Conservation (phyloP, 768 basidiomycete species). For the Boletus pseudo-olivaceus region DNA sequence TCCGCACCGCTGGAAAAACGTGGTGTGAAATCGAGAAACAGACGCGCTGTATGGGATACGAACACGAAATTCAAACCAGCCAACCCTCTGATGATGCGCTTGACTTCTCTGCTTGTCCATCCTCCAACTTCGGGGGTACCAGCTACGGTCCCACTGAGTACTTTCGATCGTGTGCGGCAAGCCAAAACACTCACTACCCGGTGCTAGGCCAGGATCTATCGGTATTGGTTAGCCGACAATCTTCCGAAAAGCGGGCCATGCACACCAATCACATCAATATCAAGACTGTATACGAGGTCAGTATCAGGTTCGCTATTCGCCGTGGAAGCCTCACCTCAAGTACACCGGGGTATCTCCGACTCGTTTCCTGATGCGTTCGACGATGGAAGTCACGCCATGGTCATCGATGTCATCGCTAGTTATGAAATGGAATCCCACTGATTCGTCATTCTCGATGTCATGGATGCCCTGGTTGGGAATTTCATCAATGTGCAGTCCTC, state of each 20-base stretch:
- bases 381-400: slow-evolving; percentile 64
- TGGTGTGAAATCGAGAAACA: background rate
- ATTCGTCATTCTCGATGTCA: slow-evolving; percentile 58
- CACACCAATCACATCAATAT: slow-evolving; percentile 78
- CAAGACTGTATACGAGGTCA: slow-evolving; percentile 44
- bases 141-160: slow-evolving; percentile 39
- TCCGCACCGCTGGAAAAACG: slow-evolving; percentile 18
- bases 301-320: background rate
- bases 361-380: slow-evolving; percentile 64
- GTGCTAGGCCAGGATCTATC: slow-evolving; percentile 72
- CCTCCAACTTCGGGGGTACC: slow-evolving; percentile 85
- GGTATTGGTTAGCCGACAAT: slow-evolving; percentile 1
- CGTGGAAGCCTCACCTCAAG: slow-evolving; percentile 44
- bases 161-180: background rate
- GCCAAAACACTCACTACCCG: slow-evolving; percentile 56
- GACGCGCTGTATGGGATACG: background rate
- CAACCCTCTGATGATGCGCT: slow-evolving; percentile 75
- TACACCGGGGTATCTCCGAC: slow-evolving; percentile 77
- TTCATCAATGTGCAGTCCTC: background rate
- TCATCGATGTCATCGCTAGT: slow-evolving; percentile 84
- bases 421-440: slow-evolving; percentile 76
- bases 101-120: slow-evolving; percentile 80
- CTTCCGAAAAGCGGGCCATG: background rate
- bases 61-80: slow-evolving; percentile 79
- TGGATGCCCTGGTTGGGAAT: slow-evolving; percentile 13